Base-by-base conservation (phyloP, 1,284 basidiomycete genomes). In the Pulveroboletus sp. region DNA sequence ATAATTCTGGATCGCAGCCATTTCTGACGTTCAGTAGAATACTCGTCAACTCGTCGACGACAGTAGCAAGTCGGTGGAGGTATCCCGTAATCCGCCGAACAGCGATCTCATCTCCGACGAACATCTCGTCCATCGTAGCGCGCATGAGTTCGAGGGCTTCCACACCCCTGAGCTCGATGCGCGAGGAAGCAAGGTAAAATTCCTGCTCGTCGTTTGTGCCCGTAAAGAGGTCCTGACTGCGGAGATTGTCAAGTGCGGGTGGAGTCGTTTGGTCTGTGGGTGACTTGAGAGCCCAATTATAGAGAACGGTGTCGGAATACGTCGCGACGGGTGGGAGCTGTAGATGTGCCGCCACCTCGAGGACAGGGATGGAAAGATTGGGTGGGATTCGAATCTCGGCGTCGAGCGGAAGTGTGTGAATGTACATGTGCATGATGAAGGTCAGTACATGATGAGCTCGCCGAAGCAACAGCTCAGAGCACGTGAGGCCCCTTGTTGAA, bases 141-240 rank as follows among this genome's bases (percentile, higher is more conserved):
- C 91, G 86, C 93, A 98, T 97, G 57, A 97, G 78, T 24, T 86
- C 82, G 8, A 98, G 83, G 0, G 91, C 93, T 36, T 87, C 82
- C 2, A 94, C 93, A 8, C 94, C 96, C n/a, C 85, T 83, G 7
- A 96, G 80, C 74, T 98, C 96, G 70, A 96, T 94, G n/a, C 92
- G 83, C 1, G 93, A 85, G 0, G 94, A 95, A 24, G 89, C 84
- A 50, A 95, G 81, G 77, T 91, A 98, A 71, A 98, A 98, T 61
- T 92, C 91, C 52, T 87, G 83, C 71, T 98, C 96, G 59, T 94
- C 92, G n/a, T 71, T 73, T 1, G 91, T 91, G 24, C 83, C 83
- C 2, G 94, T 96, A 74, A 98, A 98, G 0, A 85, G 78, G 3
- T 86, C 87, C 49, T 81, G 76, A 62, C 84, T 85, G 38, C 78